A percentile compares a stretch with the other conserved stretches of the same genome.
Evolutionary conservation across 2,329 filamentous ascomycete species (phyloP).

Genomic region (Dothistroma septosporum): DNA sequence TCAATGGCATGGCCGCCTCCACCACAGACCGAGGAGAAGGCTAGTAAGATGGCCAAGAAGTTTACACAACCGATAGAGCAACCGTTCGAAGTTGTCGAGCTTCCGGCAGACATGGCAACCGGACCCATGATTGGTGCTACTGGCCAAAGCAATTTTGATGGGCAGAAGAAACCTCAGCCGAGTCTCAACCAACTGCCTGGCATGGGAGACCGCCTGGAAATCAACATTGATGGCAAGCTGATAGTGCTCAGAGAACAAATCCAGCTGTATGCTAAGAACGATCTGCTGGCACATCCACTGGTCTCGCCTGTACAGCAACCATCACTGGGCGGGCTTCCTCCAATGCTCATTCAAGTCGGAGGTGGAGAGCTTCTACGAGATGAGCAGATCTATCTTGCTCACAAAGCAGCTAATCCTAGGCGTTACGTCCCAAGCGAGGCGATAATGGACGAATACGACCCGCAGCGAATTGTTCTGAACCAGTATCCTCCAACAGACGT

Average conservation of each 20-base stretch:
- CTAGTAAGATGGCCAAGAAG: conserved; percentile 18
- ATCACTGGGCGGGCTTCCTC: conserved; percentile 83
- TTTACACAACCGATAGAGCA: conserved; percentile 24
- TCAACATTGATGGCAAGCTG: conserved; percentile 66
- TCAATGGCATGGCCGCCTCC: conserved; percentile 90
- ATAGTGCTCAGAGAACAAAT: conserved; percentile 85
- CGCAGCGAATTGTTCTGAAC: conserved; percentile 50
- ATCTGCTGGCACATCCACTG: conserved; percentile 77
- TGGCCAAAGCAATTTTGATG: conserved; percentile 15
- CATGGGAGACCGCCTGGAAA: conserved; percentile 48
- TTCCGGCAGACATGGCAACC: conserved; percentile 23
- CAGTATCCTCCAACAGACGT: conserved; percentile 82
- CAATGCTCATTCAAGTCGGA: conserved; percentile 78
- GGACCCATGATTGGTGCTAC: conserved; percentile 12
- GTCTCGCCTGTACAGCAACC: conserved; percentile 87
- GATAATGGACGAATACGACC: conserved; percentile 60
- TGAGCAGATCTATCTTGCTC: conserved; percentile 90
- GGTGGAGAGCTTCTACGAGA: conserved; percentile 87
- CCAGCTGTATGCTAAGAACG: conserved; percentile 81
- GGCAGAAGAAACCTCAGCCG: conserved; percentile 14
- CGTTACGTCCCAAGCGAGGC: conserved; percentile 67
- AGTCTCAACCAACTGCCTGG: conserved; percentile 24
- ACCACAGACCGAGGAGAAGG: conserved; percentile 62
- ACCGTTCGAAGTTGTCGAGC: conserved; percentile 27
- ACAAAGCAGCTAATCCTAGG: conserved; percentile 83